A percentile compares a stretch with the other conserved stretches of the same genome.
These are phyloP conservation scores for Amauroascus verrucosus DNA, from an alignment of 2,329 filamentous ascomycete genomes.

Conservation along the genomic window DNA sequence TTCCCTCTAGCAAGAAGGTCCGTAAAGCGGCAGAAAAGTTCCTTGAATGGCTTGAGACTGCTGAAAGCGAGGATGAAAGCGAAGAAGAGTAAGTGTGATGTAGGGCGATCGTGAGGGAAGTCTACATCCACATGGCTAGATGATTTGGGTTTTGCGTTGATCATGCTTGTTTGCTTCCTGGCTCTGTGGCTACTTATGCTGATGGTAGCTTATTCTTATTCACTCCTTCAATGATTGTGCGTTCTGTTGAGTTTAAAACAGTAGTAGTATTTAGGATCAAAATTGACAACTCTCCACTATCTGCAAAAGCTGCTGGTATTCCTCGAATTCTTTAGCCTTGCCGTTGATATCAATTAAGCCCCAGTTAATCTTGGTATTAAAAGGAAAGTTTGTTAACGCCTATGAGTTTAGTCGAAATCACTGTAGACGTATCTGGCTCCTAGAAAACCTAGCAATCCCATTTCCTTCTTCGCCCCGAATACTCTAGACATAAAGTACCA, in stretches of 20 bases:
- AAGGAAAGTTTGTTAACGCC: too few relatives aligned
- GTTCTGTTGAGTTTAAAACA: background rate
- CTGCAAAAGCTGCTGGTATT: background rate
- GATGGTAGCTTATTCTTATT: background rate
- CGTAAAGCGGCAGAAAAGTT: constrained; percentile 91
- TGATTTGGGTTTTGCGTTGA: background rate
- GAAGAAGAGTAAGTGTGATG: constrained; percentile 44
- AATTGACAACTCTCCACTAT: constrained; percentile 8
- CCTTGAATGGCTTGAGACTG: constrained; percentile 84
- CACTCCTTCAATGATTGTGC: background rate
- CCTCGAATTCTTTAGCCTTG: too few relatives aligned
- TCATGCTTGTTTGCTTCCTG: background rate
- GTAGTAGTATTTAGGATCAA: background rate
- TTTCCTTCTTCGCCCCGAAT: too few relatives aligned
- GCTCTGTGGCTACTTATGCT: background rate
- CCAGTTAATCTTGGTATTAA: too few relatives aligned
- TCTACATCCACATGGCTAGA: background rate
- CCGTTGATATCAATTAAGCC: too few relatives aligned
- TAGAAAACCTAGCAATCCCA: too few relatives aligned
- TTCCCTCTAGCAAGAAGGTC: constrained; percentile 83
- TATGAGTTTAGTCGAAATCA: too few relatives aligned
- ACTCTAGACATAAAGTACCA: too few relatives aligned
- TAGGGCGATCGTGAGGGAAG: background rate
- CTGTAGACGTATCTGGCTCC: too few relatives aligned
- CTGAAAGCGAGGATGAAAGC: constrained; percentile 61